Base-by-base conservation (phyloP, 371 early-diverging fungal species). In the Haplosporangium sp. region DNA sequence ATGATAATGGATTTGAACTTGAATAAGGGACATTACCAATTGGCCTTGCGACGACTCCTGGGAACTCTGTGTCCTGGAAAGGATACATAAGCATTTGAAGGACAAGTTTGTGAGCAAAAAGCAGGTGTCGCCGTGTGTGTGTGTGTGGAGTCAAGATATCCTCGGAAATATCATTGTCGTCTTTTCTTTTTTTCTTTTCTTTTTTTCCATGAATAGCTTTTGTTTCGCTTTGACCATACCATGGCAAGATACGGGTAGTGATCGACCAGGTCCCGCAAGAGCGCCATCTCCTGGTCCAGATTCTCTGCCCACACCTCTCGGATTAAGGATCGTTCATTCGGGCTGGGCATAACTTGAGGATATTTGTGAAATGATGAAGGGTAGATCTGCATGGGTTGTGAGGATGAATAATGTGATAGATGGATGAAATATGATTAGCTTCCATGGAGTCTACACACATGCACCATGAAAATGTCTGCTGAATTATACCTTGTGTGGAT, bases 31-130 rank as follows among this genome's bases (percentile, higher is more conserved):
- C 6, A 16, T 20, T 73, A 79, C 80, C 80, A 47, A 99, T 95
- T 11, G 99, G 99, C 74, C 99, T 88, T 11, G 99, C 99, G 20
- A 99, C 99, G 6, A 99, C 98, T 50, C 99, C 99, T 51, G 99
- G 99, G 76, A 99, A 99, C 84, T 99, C 99, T 9, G 99, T 99
- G 84, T 99, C 98, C 96, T 95, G 65, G 4, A 7, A 18, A 45
- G 42, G 42, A 7, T 5, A 47, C 38, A 23, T 13, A 13, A 46
- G 20, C 55, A 23, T 36, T 37, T 41, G 42, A 42, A 40, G 37
- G 37, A 57, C 14, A 40, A 40, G 43, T 42, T 43, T 4, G 13
- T 20, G n/a, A 37, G 45, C 47, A 60, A 51, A 40, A 40, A 42
- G 11, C 53, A 37, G 36, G 14, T 5, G 37, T 9, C 46, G 14